Base-by-base conservation (phyloP, 345 rosid species). In the Lepidium aucheri region DNA sequence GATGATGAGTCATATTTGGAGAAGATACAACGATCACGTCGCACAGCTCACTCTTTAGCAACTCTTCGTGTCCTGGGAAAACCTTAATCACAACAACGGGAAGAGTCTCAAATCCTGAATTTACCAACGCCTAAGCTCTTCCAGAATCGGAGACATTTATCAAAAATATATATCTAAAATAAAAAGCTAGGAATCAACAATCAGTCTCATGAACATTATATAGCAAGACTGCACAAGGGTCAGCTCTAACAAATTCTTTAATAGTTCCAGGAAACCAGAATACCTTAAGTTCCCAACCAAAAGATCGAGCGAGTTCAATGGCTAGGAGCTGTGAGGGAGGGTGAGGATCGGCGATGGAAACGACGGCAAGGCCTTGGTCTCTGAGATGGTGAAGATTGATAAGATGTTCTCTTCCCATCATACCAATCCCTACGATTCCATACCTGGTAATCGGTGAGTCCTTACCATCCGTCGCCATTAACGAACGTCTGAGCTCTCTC, bases 391-490 rank as follows among this genome's bases (percentile, higher is more conserved):
- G 79, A 34, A 93, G 86, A 74, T 93, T 93, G 62, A 86, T 78
- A 65, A 93, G 85, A 69, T 90, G 97, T 54, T 93, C 97, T 76
- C 98, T 86, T 51, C 98, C 98, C 98, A 93, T 90, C 96, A 93
- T 88, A 50, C 98, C 98, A 28, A 86, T 83, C 17, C 98, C 98
- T 22, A 93, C 74, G 77, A 90, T 85, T 42, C 97, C 97, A 51
- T 93, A 93, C 74, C 70, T 90, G 34, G 73, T 75, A 50, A 84
- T 72, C 0, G 59, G 74, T 54, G 51, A 53, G 41, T 62, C 17
- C 63, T 38, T 59, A 9, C n/a, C 51, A 45, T 32, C 34, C 14
- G 76, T 72, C 76, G 76, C 76, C 76, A 72, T 72, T 64, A 9
- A 17, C 26, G 5, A 49, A 66, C 18, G 33, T 13, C 36, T 43